phyloP scores from a whole-genome alignment of 305 asterid species.

The Fraxinus greggii region DNA sequence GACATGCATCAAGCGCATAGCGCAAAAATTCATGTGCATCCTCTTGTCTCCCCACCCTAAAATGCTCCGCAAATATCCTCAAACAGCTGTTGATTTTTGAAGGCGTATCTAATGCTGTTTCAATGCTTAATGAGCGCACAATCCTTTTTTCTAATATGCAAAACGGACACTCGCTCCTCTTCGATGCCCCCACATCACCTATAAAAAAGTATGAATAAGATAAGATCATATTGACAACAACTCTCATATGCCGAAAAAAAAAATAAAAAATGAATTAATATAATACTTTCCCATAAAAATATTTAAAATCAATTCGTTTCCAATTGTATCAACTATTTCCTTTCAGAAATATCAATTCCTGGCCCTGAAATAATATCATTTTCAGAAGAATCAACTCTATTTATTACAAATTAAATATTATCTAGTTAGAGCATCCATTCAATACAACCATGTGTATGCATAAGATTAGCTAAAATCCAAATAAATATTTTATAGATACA shows the following conservation, averaged over 20 bases:
- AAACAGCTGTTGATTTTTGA: slow-evolving; percentile 66
- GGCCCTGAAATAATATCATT: not conserved
- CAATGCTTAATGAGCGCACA: slow-evolving; percentile 68
- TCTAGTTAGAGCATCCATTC: not conserved
- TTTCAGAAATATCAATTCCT: not conserved
- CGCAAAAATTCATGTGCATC: slow-evolving; percentile 99
- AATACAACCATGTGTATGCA: not conserved
- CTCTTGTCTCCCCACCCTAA: slow-evolving; percentile 89
- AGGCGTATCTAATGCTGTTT: slow-evolving; percentile 64
- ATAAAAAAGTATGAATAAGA: slow-evolving; percentile 8
- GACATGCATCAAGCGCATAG: slow-evolving; percentile 95
- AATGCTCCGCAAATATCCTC: slow-evolving; percentile 84
- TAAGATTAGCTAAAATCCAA: not conserved
- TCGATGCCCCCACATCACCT: slow-evolving; percentile 70
- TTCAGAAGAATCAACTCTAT: not conserved
- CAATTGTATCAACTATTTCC: not conserved
- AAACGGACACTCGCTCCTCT: slow-evolving; percentile 91
- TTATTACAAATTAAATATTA: not conserved
- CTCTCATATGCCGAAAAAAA: not conserved
- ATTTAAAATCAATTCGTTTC: not conserved
- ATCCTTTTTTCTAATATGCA: slow-evolving; percentile 84
- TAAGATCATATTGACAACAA: not conserved
- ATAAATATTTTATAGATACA: not conserved
- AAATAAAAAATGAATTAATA: not conserved
- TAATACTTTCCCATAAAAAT: not conserved